These are phyloP conservation scores for Kuraishia capsulata DNA, from an alignment of 805 yeast species.

Conservation along the genomic window DNA sequence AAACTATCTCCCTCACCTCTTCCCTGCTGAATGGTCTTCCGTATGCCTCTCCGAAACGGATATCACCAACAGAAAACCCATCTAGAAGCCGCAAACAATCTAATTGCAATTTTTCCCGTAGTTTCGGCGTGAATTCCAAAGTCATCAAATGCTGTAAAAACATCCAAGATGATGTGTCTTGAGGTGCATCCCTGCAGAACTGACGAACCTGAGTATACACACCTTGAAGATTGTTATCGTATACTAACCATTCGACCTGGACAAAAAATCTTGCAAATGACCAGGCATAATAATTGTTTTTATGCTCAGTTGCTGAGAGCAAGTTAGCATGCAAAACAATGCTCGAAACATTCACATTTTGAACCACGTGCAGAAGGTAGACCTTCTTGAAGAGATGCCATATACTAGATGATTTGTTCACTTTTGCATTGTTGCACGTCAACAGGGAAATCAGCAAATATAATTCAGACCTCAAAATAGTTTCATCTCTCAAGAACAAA, in stretches of 20 bases:
- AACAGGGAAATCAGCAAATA: constrained; percentile 9
- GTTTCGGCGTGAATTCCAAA: background rate
- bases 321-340: constrained; percentile 13
- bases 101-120: background rate
- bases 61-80: too few relatives aligned
- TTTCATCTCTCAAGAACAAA: background rate
- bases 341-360: constrained; percentile 4
- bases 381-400: constrained; percentile 24
- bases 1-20: too few relatives aligned
- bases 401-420: constrained; percentile 24
- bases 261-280: constrained; percentile 24
- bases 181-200: background rate
- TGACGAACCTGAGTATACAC: background rate
- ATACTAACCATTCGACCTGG: constrained; percentile 1
- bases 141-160: background rate
- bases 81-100: too few relatives aligned
- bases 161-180: constrained; percentile 1
- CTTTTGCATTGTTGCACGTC: constrained; percentile 14
- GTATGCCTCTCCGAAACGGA: too few relatives aligned
- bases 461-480: background rate
- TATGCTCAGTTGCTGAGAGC: constrained; percentile 28
- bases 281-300: constrained; percentile 41
- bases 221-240: background rate
- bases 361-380: too few relatives aligned
- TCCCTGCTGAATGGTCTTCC: too few relatives aligned